Evolutionary conservation across 1,139 yeast species (phyloP), one percentile per base, ranked within the genome.

Genomic region (Schwanniomyces etchellsii): DNA sequence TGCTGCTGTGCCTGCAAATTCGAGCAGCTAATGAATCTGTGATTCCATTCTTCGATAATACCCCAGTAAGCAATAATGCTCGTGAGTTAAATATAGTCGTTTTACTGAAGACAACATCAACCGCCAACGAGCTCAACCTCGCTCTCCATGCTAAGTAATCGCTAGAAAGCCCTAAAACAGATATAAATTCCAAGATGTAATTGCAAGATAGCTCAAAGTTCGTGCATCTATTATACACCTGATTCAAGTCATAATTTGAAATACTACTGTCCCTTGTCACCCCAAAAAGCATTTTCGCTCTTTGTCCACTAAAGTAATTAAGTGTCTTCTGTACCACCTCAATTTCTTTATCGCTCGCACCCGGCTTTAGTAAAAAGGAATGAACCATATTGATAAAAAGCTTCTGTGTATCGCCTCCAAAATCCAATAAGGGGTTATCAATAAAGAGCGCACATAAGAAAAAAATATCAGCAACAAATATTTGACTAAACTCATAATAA

Each of bases 221-320:
- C 25, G 58, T 56, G 1, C 70, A 63, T 29, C 63, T 55, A 29
- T 76, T 72, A 25, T 71, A 66, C 31, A 74, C 65, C 37, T 66
- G 74, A 18, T 52, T 52, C 3, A 54, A 40, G 32, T 60, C 69
- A 3, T 47, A 39, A 1, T 43, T 36, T 4, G 49, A 29, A 12
- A 68, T 57, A 27, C 65, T 64, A 33, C 59, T 64, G 24, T 81
- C 89, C 43, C 86, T 76, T n/a, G 79, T 77, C 38, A 84, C 62
- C 0, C 95, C 95, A 57, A 84, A 84, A 37, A 84, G 60, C 65
- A 83, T 72, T 43, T 75, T 77, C 3, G 84, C 81, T 47, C 89
- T 70, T 33, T 82, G 85, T 7, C 84, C 77, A 33, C 84, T 75
- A 38, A 85, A 70, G 32, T 73, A 74, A 4, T 60, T 64, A 41